Evolutionary conservation across 2,329 filamentous ascomycete genomes (phyloP).

Genomic region (Ceratocystis lukuohia): DNA sequence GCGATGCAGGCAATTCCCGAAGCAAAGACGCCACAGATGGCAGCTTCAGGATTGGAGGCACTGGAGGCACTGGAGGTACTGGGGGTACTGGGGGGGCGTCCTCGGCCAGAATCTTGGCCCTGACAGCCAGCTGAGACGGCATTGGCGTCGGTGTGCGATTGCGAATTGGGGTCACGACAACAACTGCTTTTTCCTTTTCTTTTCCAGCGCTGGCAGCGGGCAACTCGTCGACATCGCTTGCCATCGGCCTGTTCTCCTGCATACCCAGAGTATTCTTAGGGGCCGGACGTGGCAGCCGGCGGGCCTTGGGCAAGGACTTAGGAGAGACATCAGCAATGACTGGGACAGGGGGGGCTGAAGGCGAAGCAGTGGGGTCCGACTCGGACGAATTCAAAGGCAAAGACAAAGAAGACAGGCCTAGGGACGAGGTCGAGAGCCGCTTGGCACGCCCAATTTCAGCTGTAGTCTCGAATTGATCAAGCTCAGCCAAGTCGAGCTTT

Average conservation of each 20-base stretch:
- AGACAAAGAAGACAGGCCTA: too few species aligned
- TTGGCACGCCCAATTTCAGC: background rate
- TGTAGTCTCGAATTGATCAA: background rate
- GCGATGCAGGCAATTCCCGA: too few species aligned
- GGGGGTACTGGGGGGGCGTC: too few species aligned
- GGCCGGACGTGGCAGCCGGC: background rate
- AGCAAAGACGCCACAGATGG: too few species aligned
- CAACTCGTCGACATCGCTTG: background rate
- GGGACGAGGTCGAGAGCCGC: background rate
- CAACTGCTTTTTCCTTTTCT: background rate
- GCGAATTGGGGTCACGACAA: background rate
- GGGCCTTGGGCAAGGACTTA: background rate
- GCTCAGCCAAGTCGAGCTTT: background rate
- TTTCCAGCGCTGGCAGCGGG: background rate
- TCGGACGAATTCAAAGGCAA: too few species aligned
- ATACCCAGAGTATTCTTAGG: background rate
- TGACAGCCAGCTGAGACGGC: background rate
- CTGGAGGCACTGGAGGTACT: too few species aligned
- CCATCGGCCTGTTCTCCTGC: background rate
- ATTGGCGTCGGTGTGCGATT: background rate
- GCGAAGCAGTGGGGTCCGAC: too few species aligned
- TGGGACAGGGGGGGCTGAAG: too few species aligned
- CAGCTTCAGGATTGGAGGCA: too few species aligned
- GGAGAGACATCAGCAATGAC: too few species aligned
- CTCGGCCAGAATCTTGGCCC: background rate